Base-by-base conservation (phyloP, 2,329 filamentous ascomycete species). In the Sporothrix phasma region DNA sequence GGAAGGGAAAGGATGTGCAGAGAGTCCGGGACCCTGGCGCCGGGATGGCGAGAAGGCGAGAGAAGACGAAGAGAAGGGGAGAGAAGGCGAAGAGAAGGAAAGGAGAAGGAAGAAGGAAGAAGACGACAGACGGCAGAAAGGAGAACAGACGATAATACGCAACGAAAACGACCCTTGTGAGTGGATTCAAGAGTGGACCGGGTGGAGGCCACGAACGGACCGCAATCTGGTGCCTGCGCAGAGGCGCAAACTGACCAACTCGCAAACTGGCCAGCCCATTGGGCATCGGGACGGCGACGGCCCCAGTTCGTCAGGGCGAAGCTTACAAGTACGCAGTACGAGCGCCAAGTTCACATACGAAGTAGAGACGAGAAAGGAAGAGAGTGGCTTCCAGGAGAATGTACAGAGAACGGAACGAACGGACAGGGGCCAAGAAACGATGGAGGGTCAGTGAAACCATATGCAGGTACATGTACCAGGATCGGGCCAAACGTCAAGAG, bases 171-270 rank as follows among this genome's bases (percentile, higher is more conserved):
- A n/a, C n/a, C n/a, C n/a, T n/a, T n/a, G n/a, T n/a, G n/a, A n/a
- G n/a, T n/a, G n/a, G n/a, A n/a, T n/a, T n/a, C n/a, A n/a, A n/a
- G n/a, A n/a, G n/a, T n/a, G n/a, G n/a, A n/a, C n/a, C n/a, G n/a
- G n/a, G n/a, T n/a, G n/a, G n/a, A n/a, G n/a, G n/a, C n/a, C 51
- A 46, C 37, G 37, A 54, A 54, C 61, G 61, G 61, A 62, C 59
- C 59, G 45, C 59, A 61, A 47, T 39, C 24, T 56, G 51, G 51
- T 34, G 31, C 31, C n/a, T 39, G 51, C 51, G 31, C 26, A 37
- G n/a, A n/a, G n/a, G n/a, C n/a, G n/a, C n/a, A n/a, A n/a, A n/a
- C n/a, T n/a, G n/a, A n/a, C n/a, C n/a, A n/a, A n/a, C n/a, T n/a
- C n/a, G n/a, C n/a, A 26, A 31, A 22, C 54, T 26, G 54, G 43